Conservation (phyloP, 2,329 filamentous ascomycete genomes). For the Oidium heveae region DNA sequence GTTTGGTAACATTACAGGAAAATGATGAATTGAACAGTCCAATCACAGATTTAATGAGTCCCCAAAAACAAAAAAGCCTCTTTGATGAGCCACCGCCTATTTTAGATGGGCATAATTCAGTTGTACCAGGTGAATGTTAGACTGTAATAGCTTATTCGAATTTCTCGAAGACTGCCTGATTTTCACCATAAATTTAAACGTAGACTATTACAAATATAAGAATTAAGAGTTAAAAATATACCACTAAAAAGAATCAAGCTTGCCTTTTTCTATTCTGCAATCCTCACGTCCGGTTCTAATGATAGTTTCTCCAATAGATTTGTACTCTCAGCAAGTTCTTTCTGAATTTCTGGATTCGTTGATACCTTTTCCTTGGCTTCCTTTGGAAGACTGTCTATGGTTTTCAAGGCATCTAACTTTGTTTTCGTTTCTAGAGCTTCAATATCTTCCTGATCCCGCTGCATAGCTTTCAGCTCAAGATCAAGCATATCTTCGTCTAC, state of each 20-base stretch:
- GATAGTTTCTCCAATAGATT: not conserved
- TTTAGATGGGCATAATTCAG: not conserved
- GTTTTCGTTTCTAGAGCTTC: slow-evolving; percentile 12
- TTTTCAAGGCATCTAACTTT: slow-evolving; percentile 10
- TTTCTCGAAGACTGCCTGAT: not conserved
- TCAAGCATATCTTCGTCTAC: slow-evolving; percentile 71
- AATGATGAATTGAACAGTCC: not conserved
- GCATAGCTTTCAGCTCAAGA: slow-evolving; percentile 59
- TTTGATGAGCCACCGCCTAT: not conserved
- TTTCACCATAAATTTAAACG: not conserved
- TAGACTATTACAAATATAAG: not conserved
- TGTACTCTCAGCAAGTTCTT: not conserved
- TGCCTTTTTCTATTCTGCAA: not conserved
- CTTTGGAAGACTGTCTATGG: slow-evolving; percentile 7
- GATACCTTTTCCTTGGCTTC: not conserved
- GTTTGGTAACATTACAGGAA: not conserved
- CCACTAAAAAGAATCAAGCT: not conserved
- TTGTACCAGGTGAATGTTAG: not conserved
- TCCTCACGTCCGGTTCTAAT: not conserved
- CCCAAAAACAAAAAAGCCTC: not conserved
- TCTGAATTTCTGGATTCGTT: not conserved
- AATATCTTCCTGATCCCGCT: slow-evolving; percentile 18
- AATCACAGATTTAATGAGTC: not conserved
- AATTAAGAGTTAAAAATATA: not conserved
- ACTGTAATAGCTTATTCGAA: not conserved